phyloP scores from a whole-genome alignment of 345 rosid genomes.

The Garcia nutans region DNA sequence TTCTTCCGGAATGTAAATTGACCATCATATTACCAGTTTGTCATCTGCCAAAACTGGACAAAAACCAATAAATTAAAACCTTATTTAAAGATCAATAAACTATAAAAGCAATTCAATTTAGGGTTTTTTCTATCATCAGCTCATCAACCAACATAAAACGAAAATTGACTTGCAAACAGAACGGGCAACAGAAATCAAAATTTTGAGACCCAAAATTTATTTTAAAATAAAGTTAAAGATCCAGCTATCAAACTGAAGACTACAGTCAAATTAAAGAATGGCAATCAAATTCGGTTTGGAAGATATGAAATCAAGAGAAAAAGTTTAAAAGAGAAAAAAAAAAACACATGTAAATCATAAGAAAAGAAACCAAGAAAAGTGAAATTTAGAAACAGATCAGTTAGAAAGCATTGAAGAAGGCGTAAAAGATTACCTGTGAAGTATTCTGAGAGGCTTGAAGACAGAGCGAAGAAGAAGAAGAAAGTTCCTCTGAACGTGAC shows the following conservation, averaged over 20 bases:
- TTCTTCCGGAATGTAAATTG: neutral
- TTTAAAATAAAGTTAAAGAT: neutral
- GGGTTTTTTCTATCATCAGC: neutral
- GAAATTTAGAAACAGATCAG: slow-evolving; percentile 16
- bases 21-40: neutral
- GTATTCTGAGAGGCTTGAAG: neutral
- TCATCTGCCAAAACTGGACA: neutral
- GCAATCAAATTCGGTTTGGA: neutral
- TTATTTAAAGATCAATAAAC: neutral
- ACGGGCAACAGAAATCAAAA: neutral
- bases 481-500: neutral
- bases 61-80: slow-evolving; percentile 13
- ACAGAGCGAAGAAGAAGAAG: neutral
- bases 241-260: neutral
- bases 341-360: neutral
- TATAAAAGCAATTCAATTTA: neutral
- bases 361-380: neutral
- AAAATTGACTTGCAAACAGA: neutral
- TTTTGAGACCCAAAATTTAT: neutral
- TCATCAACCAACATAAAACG: neutral
- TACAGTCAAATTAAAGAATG: neutral
- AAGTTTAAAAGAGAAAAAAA: neutral
- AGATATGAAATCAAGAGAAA: neutral
- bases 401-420: neutral
- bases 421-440: slow-evolving; percentile 17